Base-by-base conservation (phyloP, 1,284 basidiomycete genomes). In the Ustilago curta region DNA sequence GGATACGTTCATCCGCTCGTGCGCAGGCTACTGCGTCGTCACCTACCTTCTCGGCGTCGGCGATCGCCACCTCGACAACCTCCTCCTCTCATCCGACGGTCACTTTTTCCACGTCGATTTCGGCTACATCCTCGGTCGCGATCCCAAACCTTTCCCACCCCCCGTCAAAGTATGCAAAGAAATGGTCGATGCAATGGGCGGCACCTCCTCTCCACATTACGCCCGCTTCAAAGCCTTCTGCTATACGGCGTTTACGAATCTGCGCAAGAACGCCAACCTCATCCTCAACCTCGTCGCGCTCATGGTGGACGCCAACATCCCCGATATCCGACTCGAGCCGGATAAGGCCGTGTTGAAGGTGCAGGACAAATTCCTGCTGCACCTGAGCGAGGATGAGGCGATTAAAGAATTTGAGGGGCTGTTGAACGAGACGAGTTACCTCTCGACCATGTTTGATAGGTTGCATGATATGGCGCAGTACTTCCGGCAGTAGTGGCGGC, bases 171-270 rank as follows among this genome's bases (percentile, higher is more conserved):
- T 99, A 29, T 97, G 95, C 86, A 96, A 97, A 80, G 97, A 99
- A 84, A 99, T 99, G 97, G 94, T 99, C 0, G 97, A 99, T 82
- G 95, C 93, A 8, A 97, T 99, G 95, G 97, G 97, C 18, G 96
- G 97, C 5, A 64, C 83, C 2, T 43, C 57, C 7, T 82, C 39
- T 90, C 92, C n/a, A 89, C 92, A 82, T 95, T 95, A 99, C 85
- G 89, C 90, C 27, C 91, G 95, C 39, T 99, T 99, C 90, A 95
- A 96, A 86, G 92, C 91, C 73, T 91, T 97, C 76, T 97, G 94
- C 85, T 95, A 95, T 85, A 98, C 95, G 4, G 96, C 95, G 0
- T 99, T 98, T 86, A 93, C 92, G 61, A 94, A 93, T 79, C 88
- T 99, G 58, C 90, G 97, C 70, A 98, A 85, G 58, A 98, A 88